A percentile compares a stretch with the other conserved stretches of the same genome.
phyloP scores from a whole-genome alignment of 768 basidiomycete species.

The Tulasnella sp. region DNA sequence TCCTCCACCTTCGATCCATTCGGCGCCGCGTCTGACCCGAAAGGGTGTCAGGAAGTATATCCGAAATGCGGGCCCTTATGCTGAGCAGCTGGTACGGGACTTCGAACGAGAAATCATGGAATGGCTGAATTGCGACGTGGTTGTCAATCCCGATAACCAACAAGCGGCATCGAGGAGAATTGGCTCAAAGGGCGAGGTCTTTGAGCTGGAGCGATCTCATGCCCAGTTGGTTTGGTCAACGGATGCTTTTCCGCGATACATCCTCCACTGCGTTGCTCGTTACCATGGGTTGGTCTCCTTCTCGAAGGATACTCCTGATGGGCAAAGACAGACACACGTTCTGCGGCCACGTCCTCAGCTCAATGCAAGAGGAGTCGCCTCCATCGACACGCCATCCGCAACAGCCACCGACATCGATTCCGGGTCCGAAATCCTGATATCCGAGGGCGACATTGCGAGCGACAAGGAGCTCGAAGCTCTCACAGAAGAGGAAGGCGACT shows the following conservation, averaged over 20 bases:
- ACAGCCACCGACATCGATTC: conserved; percentile 52
- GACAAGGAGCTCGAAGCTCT: conserved; percentile 22
- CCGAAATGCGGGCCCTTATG: conserved; percentile 55
- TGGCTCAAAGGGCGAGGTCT: conserved; percentile 38
- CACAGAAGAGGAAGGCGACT: conserved; percentile 19
- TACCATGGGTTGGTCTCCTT: conserved; percentile 77
- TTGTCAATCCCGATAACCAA: conserved; percentile 20
- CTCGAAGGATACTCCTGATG: conserved; percentile 50
- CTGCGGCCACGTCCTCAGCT: conserved; percentile 72
- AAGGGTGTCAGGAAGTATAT: conserved; percentile 70
- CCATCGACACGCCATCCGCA: conserved; percentile 65
- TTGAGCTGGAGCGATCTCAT: conserved; percentile 64
- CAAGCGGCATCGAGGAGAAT: conserved; percentile 18
- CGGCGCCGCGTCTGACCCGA: conserved; percentile 46
- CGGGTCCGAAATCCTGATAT: conserved; percentile 36
- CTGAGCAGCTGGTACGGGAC: conserved; percentile 60
- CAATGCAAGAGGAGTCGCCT: conserved; percentile 42
- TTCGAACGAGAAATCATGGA: conserved; percentile 57
- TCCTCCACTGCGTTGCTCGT: conserved; percentile 77
- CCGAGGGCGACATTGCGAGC: conserved; percentile 21
- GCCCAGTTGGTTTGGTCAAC: conserved; percentile 71
- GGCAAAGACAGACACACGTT: conserved; percentile 68
- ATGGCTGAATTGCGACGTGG: conserved; percentile 60
- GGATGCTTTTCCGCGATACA: conserved; percentile 71
- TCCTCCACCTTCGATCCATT: conserved; percentile 44